Evolutionary conservation across 2,329 filamentous ascomycete genomes (phyloP), one percentile per base, ranked within the genome.

Genomic region (Tricladium varicosporioides): DNA sequence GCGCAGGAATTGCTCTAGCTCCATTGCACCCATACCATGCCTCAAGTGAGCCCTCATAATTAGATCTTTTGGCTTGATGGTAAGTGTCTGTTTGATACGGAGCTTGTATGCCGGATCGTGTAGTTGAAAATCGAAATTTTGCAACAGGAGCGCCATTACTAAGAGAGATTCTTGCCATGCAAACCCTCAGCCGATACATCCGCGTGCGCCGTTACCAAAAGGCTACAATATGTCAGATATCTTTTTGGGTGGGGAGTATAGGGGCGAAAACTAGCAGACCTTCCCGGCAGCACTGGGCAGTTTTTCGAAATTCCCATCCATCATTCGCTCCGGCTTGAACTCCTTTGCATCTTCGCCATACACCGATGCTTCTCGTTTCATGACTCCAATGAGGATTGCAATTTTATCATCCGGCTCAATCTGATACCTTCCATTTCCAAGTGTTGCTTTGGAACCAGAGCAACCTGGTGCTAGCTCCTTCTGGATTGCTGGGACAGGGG

Each of bases 121-220:
- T 50, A 85, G 70, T 50, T 77, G 75, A 57, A 91, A 82, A 62
- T 88, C 81, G 72, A 91, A 90, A 65, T 86, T 88, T 65, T 91
- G 87, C 56, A 91, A 75, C 11, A 90, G 68, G 63, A 88, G 78
- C 0, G 84, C 82, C 63, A 85, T 75, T 8, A 80, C 78, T 0
- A 90, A 72, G 5, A 87, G 68, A 1, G 81, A 78, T 71, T 92
- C 89, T 67, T 92, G 88, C 85, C 85, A 88, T 1, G 88, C 87
- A 68, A 92, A 92, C 0, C 83, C 78, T 1, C 87, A 76, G 3
- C 89, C 89, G 59, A 92, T 91, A 63, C 88, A 92, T 1, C 76
- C 85, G 53, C 89, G 76, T 60, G 80, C 77, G 1, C 88, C 88
- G 57, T 88, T 88, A 1, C 89, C 89, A 63, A 92, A 92, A 2